Evolutionary conservation across 352 stramenopile genomes (phyloP).

Genomic region (Globisporangium paddicum): DNA sequence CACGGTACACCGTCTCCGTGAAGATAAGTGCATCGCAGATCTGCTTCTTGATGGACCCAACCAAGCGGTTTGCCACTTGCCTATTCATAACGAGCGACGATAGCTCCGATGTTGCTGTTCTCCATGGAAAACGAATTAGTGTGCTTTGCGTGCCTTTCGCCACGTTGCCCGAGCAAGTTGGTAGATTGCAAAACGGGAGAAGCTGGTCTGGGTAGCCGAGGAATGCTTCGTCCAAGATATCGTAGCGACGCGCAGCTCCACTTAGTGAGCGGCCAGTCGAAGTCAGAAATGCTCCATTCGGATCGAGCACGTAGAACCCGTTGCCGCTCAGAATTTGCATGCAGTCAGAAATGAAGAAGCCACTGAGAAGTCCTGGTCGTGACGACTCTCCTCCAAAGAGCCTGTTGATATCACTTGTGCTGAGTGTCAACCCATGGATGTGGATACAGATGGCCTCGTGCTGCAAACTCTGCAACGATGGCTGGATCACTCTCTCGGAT

Average conservation of each 20-base stretch:
- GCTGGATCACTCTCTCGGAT: conserved; percentile 60
- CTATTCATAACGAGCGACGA: conserved; percentile 31
- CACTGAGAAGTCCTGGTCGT: conserved; percentile 44
- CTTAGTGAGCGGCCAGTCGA: background rate
- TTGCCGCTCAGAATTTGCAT: conserved; percentile 75
- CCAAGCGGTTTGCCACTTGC: conserved; percentile 24
- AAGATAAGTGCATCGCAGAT: conserved; percentile 63
- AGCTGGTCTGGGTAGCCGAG: conserved; percentile 67
- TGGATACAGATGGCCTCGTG: conserved; percentile 67
- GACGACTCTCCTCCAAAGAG: conserved; percentile 50
- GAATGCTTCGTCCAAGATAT: conserved; percentile 58
- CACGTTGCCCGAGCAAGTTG: conserved; percentile 54
- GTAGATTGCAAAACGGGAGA: conserved; percentile 62
- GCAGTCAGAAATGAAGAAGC: conserved; percentile 67
- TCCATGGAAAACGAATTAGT: conserved; percentile 67
- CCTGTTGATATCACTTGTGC: conserved; percentile 41
- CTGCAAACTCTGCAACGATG: conserved; percentile 68
- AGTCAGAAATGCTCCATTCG: conserved; percentile 41
- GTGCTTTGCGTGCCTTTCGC: conserved; percentile 43
- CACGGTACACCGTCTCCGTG: conserved; percentile 52
- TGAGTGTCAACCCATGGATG: conserved; percentile 55
- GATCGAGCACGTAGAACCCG: conserved; percentile 77
- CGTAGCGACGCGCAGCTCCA: conserved; percentile 47
- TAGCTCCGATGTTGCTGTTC: conserved; percentile 35
- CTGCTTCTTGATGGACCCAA: conserved; percentile 37